Conservation (phyloP, 371 early-diverging fungal species). For the Haplosporangium sp. region DNA sequence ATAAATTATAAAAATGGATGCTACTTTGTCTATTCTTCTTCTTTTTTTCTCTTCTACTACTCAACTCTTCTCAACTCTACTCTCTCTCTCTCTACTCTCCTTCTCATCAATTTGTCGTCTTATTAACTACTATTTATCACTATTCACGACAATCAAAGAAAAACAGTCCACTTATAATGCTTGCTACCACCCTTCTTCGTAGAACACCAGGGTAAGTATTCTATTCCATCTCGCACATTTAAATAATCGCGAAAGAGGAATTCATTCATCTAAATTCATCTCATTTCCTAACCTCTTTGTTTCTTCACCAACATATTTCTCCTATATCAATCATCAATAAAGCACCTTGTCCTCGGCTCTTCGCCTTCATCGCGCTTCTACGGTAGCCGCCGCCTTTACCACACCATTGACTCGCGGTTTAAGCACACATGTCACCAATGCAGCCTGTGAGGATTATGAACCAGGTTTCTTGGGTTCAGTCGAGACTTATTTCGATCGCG, state of each 20-base stretch:
- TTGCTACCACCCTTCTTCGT: conserved; percentile 39
- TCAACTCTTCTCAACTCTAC: not conserved
- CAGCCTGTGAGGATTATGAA: conserved; percentile 77
- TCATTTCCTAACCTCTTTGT: too few species aligned
- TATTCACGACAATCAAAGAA: not conserved
- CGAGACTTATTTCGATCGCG: conserved; percentile 78
- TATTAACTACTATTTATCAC: too few species aligned
- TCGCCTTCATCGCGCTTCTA: conserved; percentile 52
- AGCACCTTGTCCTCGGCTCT: conserved; percentile 52
- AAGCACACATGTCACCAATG: conserved; percentile 61
- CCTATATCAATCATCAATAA: not conserved
- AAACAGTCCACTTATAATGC: conserved; percentile 5
- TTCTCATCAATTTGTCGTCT: not conserved
- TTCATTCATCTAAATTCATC: too few species aligned
- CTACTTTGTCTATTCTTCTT: not conserved
- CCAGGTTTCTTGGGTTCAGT: conserved; percentile 86
- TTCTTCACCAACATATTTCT: too few species aligned
- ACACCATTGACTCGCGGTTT: conserved; percentile 29
- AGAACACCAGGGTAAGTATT: conserved; percentile 56
- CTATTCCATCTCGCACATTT: too few species aligned
- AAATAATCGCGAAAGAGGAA: too few species aligned
- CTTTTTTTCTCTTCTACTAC: not conserved
- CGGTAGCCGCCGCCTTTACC: conserved; percentile 17
- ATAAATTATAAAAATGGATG: not conserved
- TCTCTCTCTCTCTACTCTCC: conserved; percentile 6